These are phyloP conservation scores for Helicosporidium sp. DNA, from an alignment of 139 green algal genomes.

Conservation along the genomic window DNA sequence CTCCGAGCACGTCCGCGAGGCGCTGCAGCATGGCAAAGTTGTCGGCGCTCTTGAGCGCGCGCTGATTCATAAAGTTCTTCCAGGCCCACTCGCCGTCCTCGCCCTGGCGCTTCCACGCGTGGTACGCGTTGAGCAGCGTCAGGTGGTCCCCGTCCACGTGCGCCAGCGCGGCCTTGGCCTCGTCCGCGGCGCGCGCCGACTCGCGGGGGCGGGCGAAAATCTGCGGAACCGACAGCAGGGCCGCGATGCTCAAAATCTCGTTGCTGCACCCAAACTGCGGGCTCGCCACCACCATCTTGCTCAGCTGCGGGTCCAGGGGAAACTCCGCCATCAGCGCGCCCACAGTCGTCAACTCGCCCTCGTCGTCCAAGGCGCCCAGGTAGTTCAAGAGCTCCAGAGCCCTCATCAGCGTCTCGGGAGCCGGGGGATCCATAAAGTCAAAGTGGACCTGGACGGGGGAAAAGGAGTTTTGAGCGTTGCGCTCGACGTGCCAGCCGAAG, in stretches of 20 bases:
- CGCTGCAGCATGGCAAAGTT: constrained; percentile 63
- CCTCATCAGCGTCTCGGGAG: constrained; percentile 96
- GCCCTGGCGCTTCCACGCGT: constrained; percentile 85
- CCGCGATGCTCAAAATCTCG: constrained; percentile 82
- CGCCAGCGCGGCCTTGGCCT: constrained; percentile 81
- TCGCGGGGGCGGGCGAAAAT: constrained; percentile 85
- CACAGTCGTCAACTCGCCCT: constrained; percentile 83
- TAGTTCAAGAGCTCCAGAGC: constrained; percentile 99
- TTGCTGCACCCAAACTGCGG: constrained; percentile 89
- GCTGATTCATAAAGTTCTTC: constrained; percentile 91
- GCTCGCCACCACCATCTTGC: constrained; percentile 88
- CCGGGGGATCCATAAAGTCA: constrained; percentile 99
- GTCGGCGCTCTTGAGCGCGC: constrained; percentile 64
- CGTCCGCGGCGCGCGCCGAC: constrained; percentile 68
- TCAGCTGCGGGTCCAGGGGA: constrained; percentile 90
- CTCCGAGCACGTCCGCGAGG: constrained; percentile 67
- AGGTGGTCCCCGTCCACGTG: constrained; percentile 96
- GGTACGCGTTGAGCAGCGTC: constrained; percentile 95
- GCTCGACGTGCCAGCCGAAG: not conserved
- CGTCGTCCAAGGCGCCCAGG: constrained; percentile 91
- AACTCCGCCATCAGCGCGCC: constrained; percentile 92
- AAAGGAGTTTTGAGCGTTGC: not conserved
- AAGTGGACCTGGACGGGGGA: constrained; percentile 70
- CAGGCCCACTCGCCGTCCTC: constrained; percentile 78
- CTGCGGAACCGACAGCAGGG: constrained; percentile 87